Evolutionary conservation across 2,329 filamentous ascomycete species (phyloP), one percentile per base, ranked within the genome.

Genomic region (Incumbomyces lentus): DNA sequence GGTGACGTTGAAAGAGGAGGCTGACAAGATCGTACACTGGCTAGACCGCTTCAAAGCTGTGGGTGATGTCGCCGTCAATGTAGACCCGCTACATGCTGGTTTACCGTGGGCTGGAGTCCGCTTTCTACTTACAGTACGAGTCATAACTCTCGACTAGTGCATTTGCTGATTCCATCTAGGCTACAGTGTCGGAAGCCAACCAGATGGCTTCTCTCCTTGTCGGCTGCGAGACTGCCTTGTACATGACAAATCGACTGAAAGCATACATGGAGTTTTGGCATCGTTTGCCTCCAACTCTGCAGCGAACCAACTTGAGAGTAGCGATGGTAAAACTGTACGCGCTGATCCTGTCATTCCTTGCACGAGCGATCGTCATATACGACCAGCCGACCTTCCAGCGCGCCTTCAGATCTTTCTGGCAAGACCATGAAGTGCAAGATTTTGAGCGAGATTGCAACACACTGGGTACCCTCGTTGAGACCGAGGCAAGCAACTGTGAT

Each of bases 41-140:
- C 18, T 53, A 11, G 40, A 61, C 17, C 55, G 46, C 30, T 64
- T 64, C 49, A 62, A 57, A 47, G 37, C 52, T 18, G 50, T 63
- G 33, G 60, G 60, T 0, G 59, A 65, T 53, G 49, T 58, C 40
- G 55, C 55, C 0, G 49, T 61, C 17, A 56, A 62, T 40, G 61
- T 58, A 49, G 58, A 64, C 45, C 59, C 62, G 2, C 53, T 47
- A 10, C 59, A 64, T 53, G 59, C 60, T 14, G 53, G 56, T 22
- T 53, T 65, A 32, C 62, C 59, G 13, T 66, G 58, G 61, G 59
- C 60, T 26, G 58, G 50, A 12, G 48, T 64, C 40, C 55, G 60
- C 8, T 54, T 63, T 35, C 40, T 65, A 16, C 55, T 65, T 4
- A 54, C 61, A 44, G 63, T 39, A 39, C 36, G 18, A 18, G 22